Conservation (phyloP, 1,284 basidiomycete species). For the Irpex lacteus region DNA sequence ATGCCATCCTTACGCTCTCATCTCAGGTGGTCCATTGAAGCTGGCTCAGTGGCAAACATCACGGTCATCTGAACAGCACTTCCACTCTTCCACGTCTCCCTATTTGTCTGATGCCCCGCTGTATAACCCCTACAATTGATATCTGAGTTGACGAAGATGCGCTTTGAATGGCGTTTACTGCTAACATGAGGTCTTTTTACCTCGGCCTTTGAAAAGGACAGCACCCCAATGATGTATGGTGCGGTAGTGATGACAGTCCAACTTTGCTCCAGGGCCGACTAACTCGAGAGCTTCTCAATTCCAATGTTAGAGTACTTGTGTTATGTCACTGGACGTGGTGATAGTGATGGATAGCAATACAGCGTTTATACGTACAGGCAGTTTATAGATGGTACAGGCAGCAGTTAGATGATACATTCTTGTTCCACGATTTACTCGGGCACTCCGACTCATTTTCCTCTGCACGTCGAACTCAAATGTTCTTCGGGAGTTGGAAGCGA, state of each 20-base stretch:
- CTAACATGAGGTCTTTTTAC: neutral
- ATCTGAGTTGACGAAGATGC: constrained; percentile 58
- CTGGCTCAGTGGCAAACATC: constrained; percentile 65
- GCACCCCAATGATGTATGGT: neutral
- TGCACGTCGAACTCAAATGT: too few species aligned
- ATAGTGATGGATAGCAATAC: neutral
- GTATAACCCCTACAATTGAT: constrained; percentile 31
- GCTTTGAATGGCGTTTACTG: constrained; percentile 31
- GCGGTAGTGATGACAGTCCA: neutral
- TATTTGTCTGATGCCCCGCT: neutral
- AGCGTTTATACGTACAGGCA: neutral
- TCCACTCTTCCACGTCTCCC: neutral
- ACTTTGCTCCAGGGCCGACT: neutral
- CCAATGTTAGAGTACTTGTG: neutral
- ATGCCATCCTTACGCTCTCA: neutral
- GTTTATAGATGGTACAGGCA: neutral
- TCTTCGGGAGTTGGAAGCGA: constrained; percentile 38
- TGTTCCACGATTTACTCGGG: neutral
- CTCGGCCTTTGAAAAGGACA: neutral
- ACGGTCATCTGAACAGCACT: constrained; percentile 35
- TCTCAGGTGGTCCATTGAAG: constrained; percentile 52
- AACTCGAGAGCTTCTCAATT: neutral
- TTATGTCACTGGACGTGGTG: neutral
- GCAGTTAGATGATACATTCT: neutral
- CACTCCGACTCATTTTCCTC: too few species aligned